These are phyloP conservation scores for Zymoseptoria brevis DNA, from an alignment of 2,329 filamentous ascomycete species.

Conservation along the genomic window DNA sequence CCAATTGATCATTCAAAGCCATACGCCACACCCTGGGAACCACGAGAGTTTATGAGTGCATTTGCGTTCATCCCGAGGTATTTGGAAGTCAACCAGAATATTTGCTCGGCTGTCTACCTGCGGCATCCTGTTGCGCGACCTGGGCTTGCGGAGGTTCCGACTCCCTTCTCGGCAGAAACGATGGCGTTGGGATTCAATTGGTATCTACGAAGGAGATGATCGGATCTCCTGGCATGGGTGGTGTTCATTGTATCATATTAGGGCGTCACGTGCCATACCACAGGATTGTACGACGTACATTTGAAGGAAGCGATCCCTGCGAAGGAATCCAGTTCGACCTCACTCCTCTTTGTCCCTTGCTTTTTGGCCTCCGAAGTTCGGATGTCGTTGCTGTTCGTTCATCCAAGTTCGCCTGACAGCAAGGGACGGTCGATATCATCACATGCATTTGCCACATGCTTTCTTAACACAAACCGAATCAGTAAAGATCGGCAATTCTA, in stretches of 20 bases:
- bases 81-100: slow-evolving; percentile 94
- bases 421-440: too few relatives aligned
- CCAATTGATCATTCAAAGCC: slow-evolving; percentile 69
- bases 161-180: slow-evolving; percentile 64
- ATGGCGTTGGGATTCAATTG: slow-evolving; percentile 83
- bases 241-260: background rate
- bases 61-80: slow-evolving; percentile 95
- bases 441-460: too few relatives aligned
- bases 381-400: too few relatives aligned
- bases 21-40: slow-evolving; percentile 85
- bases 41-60: slow-evolving; percentile 75
- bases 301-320: background rate
- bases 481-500: too few relatives aligned
- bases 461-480: too few relatives aligned
- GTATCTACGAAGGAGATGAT: slow-evolving; percentile 76
- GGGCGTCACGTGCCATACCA: background rate
- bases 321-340: too few relatives aligned
- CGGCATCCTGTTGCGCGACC: slow-evolving; percentile 85
- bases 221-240: background rate
- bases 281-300: background rate
- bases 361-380: too few relatives aligned
- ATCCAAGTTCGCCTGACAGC: too few relatives aligned
- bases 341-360: too few relatives aligned
- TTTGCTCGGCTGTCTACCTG: slow-evolving; percentile 91
- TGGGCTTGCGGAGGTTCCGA: slow-evolving; percentile 65